Base-by-base conservation (phyloP, 2,329 filamentous ascomycete species). In the Elsinoe ampelina region DNA sequence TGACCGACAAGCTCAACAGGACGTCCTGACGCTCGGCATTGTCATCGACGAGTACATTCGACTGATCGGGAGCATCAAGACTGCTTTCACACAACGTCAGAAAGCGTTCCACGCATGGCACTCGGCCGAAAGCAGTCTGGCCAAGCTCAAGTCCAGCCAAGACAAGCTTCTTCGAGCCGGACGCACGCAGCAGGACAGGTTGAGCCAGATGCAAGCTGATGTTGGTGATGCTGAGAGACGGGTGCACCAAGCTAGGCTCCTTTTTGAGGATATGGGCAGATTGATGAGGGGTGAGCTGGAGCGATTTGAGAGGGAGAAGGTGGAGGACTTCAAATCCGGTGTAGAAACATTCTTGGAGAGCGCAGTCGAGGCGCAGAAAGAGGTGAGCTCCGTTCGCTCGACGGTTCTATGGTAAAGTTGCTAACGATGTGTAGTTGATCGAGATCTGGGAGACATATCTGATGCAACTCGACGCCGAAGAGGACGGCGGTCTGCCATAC, bases 371-470 rank as follows among this genome's bases (percentile, higher is more conserved):
- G 93, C 92, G 57, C 93, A 98, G 75, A 98, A 98, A 74, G 93
- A 98, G 85, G 92, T 93, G 70, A 71, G 81, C 72, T 19, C 41
- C 10, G 17, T 54, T 47, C 47, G 47, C 43, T 20, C 32, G 78
- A 72, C 82, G 61, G 83, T 84, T 17, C 8, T 30, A 48, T 2
- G 26, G 26, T 7, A 15, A 3, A 12, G 2, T 5, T 26, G 17
- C 19, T 45, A 17, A 43, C 19, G 17, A 35, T 54, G 5, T 19
- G 19, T 22, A 85, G 81, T 74, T 85, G 61, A 85, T 85, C 66
- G 93, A 98, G 73, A 85, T 97, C 61, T 98, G 93, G 93, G 93
- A 98, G 74, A 97, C 93, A 0, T 98, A 95, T 76, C 78, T 98
- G 54, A 85, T 97, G 80, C 93, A 96, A 70, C 78, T 98, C 42